A percentile compares a stretch with the other conserved stretches of the same genome.
phyloP scores from a whole-genome alignment of 257 asterid species.

The Plectranthus barbatus region DNA sequence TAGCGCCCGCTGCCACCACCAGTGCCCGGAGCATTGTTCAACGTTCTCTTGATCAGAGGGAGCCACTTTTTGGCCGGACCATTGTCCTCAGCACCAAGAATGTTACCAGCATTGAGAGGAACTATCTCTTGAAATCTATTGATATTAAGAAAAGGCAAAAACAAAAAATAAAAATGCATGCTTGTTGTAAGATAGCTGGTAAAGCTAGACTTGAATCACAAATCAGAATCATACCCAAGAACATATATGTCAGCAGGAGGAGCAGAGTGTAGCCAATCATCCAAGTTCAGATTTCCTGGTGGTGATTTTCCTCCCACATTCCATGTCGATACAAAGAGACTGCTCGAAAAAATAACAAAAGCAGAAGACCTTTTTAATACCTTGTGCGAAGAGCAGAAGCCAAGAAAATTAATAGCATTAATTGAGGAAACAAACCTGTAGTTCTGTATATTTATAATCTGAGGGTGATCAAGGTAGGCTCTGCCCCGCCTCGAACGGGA shows the following conservation, averaged over 20 bases:
- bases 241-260: conserved; percentile 98
- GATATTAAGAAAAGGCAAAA: no score
- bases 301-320: conserved; percentile 97
- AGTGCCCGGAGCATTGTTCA: conserved; percentile 48
- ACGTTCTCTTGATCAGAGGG: conserved; percentile 48
- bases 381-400: background rate
- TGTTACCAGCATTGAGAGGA: conserved; percentile 73
- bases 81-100: conserved; percentile 75
- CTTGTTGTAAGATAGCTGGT: background rate
- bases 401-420: background rate
- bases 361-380: background rate
- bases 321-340: conserved; percentile 94
- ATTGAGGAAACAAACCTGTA: conserved; percentile 23
- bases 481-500: conserved; percentile 60
- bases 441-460: conserved; percentile 79
- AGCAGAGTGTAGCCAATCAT: conserved; percentile 96
- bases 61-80: conserved; percentile 84
- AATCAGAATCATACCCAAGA: conserved; percentile 56
- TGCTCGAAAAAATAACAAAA: conserved; percentile 17
- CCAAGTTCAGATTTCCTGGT: conserved; percentile 61
- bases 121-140: conserved; percentile 72
- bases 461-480: conserved; percentile 91
- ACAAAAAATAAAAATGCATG: background rate
- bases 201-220: background rate
- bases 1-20: conserved; percentile 33